phyloP scores from a whole-genome alignment of 2,329 filamentous ascomycete genomes.

The Xylaria sp. region DNA sequence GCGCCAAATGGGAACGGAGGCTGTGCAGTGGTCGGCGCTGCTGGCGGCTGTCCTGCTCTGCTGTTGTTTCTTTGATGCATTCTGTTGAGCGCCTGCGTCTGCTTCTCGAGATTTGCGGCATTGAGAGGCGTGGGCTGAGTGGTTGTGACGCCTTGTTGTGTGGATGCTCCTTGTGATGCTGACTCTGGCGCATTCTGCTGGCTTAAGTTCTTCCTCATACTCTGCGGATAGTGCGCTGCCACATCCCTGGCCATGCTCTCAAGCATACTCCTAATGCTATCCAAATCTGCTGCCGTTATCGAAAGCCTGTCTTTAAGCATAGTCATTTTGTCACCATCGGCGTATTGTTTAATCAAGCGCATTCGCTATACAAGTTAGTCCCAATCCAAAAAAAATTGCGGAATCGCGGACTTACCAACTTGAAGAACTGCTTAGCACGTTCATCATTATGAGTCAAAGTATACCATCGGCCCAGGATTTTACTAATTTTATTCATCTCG shows the following conservation, averaged over 20 bases:
- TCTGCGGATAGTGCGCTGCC: constrained; percentile 40
- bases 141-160: constrained; percentile 51
- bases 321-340: constrained; percentile 60
- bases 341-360: constrained; percentile 65
- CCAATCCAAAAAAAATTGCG: not conserved
- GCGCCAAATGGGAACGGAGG: constrained; percentile 67
- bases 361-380: constrained; percentile 60
- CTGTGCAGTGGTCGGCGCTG: constrained; percentile 67
- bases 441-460: constrained; percentile 60
- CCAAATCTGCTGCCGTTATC: constrained; percentile 63
- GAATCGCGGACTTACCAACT: constrained; percentile 56
- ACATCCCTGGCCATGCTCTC: constrained; percentile 65
- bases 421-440: constrained; percentile 64
- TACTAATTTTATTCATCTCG: constrained; percentile 59
- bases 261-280: constrained; percentile 60
- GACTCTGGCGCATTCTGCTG: constrained; percentile 45
- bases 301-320: constrained; percentile 62
- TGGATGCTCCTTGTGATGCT: constrained; percentile 43
- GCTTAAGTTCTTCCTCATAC: constrained; percentile 48
- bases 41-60: constrained; percentile 62
- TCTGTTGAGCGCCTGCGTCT: constrained; percentile 61
- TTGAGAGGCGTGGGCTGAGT: constrained; percentile 54
- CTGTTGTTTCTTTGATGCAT: constrained; percentile 58
- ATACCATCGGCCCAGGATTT: constrained; percentile 61
- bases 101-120: constrained; percentile 63